Percentiles rank a stretch among this genome's conserved stretches.
phyloP scores from a whole-genome alignment of 371 early-diverging fungal genomes.

The Basidiobolus meristosporus region DNA sequence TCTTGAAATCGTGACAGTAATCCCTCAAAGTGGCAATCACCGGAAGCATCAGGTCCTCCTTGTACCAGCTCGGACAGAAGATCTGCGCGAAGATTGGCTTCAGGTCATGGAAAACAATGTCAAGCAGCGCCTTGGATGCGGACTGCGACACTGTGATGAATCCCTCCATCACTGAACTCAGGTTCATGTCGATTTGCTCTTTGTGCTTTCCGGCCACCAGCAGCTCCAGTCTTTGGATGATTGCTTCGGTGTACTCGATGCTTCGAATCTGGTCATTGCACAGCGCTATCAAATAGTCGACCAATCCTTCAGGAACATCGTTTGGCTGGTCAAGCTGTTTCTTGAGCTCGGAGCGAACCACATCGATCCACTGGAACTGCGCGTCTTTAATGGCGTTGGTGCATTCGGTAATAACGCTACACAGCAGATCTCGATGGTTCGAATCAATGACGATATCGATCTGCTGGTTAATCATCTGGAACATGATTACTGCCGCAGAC shows the following conservation, averaged over 20 bases:
- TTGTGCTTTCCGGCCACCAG: slow-evolving; percentile 47
- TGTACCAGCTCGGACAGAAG: slow-evolving; percentile 78
- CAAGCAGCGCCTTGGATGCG: slow-evolving; percentile 46
- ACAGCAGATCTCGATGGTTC: slow-evolving; percentile 61
- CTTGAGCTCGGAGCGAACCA: slow-evolving; percentile 48
- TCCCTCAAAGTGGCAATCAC: slow-evolving; percentile 80
- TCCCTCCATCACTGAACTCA: slow-evolving; percentile 49
- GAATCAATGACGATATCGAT: slow-evolving; percentile 71
- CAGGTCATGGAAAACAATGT: slow-evolving; percentile 68
- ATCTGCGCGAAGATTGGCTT: slow-evolving; percentile 46
- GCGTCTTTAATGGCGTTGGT: slow-evolving; percentile 59
- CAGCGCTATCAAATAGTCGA: slow-evolving; percentile 85
- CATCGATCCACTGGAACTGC: slow-evolving; percentile 53
- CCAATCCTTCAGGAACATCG: slow-evolving; percentile 54
- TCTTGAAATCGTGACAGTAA: slow-evolving; percentile 66
- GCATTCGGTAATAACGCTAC: slow-evolving; percentile 78
- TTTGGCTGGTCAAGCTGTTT: slow-evolving; percentile 50
- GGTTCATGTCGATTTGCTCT: slow-evolving; percentile 26
- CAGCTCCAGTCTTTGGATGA: slow-evolving; percentile 39
- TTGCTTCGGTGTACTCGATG: slow-evolving; percentile 72
- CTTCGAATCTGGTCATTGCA: slow-evolving; percentile 81
- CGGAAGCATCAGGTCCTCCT: slow-evolving; percentile 48
- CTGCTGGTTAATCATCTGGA: slow-evolving; percentile 93
- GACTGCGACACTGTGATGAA: slow-evolving; percentile 62
- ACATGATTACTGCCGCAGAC: slow-evolving; percentile 65